These are phyloP conservation scores for Colletotrichum acutatum DNA, from an alignment of 2,329 filamentous ascomycete genomes.

Conservation along the genomic window DNA sequence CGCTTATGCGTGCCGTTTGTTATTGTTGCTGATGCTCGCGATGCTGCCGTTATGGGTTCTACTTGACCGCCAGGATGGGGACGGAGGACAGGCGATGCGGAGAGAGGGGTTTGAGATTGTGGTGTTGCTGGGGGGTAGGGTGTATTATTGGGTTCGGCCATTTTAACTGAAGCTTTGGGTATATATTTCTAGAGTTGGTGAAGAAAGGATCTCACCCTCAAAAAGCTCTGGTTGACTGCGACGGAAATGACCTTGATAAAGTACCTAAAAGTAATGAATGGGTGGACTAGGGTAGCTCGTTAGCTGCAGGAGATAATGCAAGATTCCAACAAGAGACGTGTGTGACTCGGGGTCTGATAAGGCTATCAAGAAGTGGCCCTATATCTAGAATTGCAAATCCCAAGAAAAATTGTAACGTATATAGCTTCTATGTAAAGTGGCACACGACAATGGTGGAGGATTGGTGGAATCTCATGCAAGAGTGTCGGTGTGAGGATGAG, in stretches of 20 bases:
- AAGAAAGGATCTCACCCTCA: neutral
- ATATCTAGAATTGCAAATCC: neutral
- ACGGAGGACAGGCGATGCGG: conserved; percentile 49
- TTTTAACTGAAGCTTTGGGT: conserved; percentile 37
- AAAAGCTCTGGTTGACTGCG: neutral
- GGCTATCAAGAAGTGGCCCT: neutral
- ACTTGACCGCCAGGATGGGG: conserved; percentile 36
- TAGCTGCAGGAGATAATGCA: neutral
- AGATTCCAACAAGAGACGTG: neutral
- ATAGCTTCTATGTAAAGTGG: neutral
- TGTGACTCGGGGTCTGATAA: conserved; percentile 13
- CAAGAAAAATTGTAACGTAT: neutral
- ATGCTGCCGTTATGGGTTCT: conserved; percentile 36
- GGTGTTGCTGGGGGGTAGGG: conserved; percentile 51
- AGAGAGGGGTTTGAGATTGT: conserved; percentile 51
- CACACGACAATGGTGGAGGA: neutral
- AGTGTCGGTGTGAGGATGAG: conserved; percentile 5
- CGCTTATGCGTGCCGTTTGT: conserved; percentile 44
- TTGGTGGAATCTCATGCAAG: conserved; percentile 15
- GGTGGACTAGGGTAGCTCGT: neutral
- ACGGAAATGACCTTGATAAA: neutral
- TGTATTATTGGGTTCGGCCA: conserved; percentile 61
- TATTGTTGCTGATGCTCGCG: conserved; percentile 36
- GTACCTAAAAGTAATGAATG: too few relatives aligned
- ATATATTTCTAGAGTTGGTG: too few relatives aligned